Evolutionary conservation across 805 yeast species (phyloP), one percentile per base, ranked within the genome.

Genomic region (Saccharomycopsis fermentans): DNA sequence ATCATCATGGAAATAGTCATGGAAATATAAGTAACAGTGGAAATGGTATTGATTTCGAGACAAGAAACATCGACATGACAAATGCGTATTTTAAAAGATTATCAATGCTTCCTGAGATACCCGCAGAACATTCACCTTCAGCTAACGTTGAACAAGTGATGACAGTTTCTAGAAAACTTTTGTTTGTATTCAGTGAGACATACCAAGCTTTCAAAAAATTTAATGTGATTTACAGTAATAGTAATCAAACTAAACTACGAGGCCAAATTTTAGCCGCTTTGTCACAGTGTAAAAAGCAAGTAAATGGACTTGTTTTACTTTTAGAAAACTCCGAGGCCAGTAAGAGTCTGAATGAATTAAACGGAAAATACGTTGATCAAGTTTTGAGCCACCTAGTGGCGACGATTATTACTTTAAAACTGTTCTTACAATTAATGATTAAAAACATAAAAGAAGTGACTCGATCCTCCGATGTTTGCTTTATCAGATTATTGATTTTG

Each of bases 51-150:
- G 54, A 35, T 29, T 32, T 39, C 24, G 48, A 55, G 26, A 36
- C 47, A 21, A 24, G 40, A 19, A 50, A 51, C 24, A 56, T 58
- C 48, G 79, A 74, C 47, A 75, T 73, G 60, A 74, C 77, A 19
- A 74, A 74, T 4, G 80, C 81, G 1, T 77, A 77, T 64, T 76
- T 77, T 62, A 65, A 77, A 61, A 67, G 81, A 57, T 66, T 77
- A 50, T 76, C 80, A 0, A 76, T 80, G 0, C 65, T 78, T 17
- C 77, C 74, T 4, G 55, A 54, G 51, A 36, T 54, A 4, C 32
- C 47, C 12, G 26, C 21, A 36, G 50, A 54, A n/a, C 14, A 54
- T 24, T 36, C 26, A 43, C 50, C 32, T 11, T 26, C 29, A 9
- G 50, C 29, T 6, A 43, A 54, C 16, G n/a, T 36, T 12, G 50